Percentiles rank a stretch among this genome's conserved stretches.
These are phyloP conservation scores for Rosa multiflora DNA, from an alignment of 306 rosid species.

Conservation along the genomic window DNA sequence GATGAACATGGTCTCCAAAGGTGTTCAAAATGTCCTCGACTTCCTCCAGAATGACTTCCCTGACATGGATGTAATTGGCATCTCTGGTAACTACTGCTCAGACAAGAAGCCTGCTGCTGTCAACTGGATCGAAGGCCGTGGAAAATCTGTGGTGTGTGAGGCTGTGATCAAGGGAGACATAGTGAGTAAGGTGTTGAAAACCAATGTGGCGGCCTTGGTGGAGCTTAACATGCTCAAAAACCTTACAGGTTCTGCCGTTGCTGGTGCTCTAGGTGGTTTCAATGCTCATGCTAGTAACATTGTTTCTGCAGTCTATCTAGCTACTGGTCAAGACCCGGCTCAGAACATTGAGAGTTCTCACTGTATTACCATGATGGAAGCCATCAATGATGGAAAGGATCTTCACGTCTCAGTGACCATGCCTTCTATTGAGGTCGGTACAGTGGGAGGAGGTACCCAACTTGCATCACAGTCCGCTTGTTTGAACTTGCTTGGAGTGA, in stretches of 20 bases:
- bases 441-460: conserved; percentile 92
- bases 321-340: conserved; percentile 94
- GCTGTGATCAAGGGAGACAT: conserved; percentile 66
- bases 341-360: conserved; percentile 87
- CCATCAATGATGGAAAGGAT: conserved; percentile 64
- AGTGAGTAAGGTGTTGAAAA: conserved; percentile 73
- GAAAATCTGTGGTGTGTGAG: conserved; percentile 83
- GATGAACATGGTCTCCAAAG: conserved; percentile 93
- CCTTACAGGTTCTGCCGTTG: conserved; percentile 75
- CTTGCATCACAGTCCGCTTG: conserved; percentile 87
- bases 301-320: conserved; percentile 67
- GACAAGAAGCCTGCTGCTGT: conserved; percentile 87
- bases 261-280: conserved; percentile 91
- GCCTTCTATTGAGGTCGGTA: conserved; percentile 92
- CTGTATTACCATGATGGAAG: conserved; percentile 88
- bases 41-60: conserved; percentile 62
- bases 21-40: conserved; percentile 69
- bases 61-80: conserved; percentile 86
- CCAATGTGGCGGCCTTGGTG: conserved; percentile 57
- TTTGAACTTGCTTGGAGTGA: conserved; percentile 71
- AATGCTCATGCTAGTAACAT: conserved; percentile 90
- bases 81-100: conserved; percentile 80
- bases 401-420: conserved; percentile 81
- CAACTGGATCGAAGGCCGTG: conserved; percentile 91
- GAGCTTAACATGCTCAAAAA: conserved; percentile 91